Base-by-base conservation (phyloP, 768 basidiomycete genomes). In the Termitomyces sp. region DNA sequence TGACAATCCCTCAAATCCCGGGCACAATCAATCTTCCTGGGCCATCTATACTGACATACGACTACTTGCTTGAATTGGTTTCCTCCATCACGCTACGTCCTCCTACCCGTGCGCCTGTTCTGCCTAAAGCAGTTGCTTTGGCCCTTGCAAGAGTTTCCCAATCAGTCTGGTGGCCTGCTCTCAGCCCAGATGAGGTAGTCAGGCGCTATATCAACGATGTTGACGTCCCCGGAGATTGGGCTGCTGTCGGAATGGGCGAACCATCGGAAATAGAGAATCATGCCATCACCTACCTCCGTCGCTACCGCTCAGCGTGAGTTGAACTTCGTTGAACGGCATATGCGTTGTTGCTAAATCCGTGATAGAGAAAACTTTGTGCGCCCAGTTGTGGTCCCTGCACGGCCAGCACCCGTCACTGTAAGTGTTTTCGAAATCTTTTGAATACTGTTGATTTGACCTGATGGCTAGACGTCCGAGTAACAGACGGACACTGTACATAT, bases 171-270 rank as follows among this genome's bases (percentile, higher is more conserved):
- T 98, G 96, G 95, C 95, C 96, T 12, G 82, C 90, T 42, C 80
- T 97, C 54, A 86, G 84, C 71, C 92, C 94, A 1, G 96, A 99
- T 72, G 95, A 97, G 73, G 88, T 99, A 25, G 83, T 85, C 68
- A 81, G 97, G 69, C 85, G 93, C 62, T 97, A 85, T 72, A 85
- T 98, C 66, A 83, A 94, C 75, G 96, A 98, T 73, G 78, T 79
- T 42, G 82, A 86, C 60, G 83, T 79, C 60, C 81, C 78, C 20
- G 92, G 92, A 29, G 89, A 89, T 71, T 98, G 94, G 94, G 86
- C 86, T 66, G 82, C 83, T 50, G 80, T 97, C 62, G 91, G 91
- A 29, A 86, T 98, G 60, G 76, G 76, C 34, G 68, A 75, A 43
- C 96, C 96, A 34, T 86, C 91, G 60, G 87, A 89, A 69, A 83